Evolutionary conservation across 768 basidiomycete species (phyloP), one percentile per base, ranked within the genome.

Genomic region (Hericium erinaceus): DNA sequence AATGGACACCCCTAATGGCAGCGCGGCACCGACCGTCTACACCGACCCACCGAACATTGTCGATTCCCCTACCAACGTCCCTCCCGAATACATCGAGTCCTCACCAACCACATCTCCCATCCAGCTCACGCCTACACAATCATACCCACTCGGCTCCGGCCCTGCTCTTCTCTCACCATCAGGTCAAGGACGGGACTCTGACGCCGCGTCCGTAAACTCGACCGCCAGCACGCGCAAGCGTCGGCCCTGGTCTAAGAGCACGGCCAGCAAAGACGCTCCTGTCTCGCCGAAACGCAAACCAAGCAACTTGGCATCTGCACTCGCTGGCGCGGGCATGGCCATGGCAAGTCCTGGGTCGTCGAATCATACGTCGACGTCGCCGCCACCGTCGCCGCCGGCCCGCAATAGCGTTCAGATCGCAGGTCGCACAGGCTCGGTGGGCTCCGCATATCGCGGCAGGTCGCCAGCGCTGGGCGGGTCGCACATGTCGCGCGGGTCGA

Each of bases 271-370:
- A 2, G 71, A 68, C 50, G 82, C 80, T 57, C 51, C 55, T 22
- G 52, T 37, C 20, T 65, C 65, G 15, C 65, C 66, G 3, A 65
- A 68, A 52, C 68, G 71, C 38, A 74, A 70, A 64, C 78, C 81
- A 2, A 77, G 80, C 0, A 80, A 82, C 22, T 75, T 87, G n/a
- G 85, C 87, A 4, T 76, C 78, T 54, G 86, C 85, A 1, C 75
- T 87, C 52, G 84, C 85, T 1, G 81, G 83, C 2, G 82, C 82
- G 16, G 82, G 85, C 16, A 71, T 85, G 33, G 79, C 83, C 49
- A 86, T 89, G 79, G 80, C 82, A 11, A 80, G 82, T 60, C 73
- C 81, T 0, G 74, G 73, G 1, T 67, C 82, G 56, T 74, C 75
- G 2, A 70, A 78, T 4, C 77, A 79, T 18, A 78, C 68, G 11